These are phyloP conservation scores for Hypocrella siamensis DNA, from an alignment of 2,329 filamentous ascomycete genomes.

Conservation along the genomic window DNA sequence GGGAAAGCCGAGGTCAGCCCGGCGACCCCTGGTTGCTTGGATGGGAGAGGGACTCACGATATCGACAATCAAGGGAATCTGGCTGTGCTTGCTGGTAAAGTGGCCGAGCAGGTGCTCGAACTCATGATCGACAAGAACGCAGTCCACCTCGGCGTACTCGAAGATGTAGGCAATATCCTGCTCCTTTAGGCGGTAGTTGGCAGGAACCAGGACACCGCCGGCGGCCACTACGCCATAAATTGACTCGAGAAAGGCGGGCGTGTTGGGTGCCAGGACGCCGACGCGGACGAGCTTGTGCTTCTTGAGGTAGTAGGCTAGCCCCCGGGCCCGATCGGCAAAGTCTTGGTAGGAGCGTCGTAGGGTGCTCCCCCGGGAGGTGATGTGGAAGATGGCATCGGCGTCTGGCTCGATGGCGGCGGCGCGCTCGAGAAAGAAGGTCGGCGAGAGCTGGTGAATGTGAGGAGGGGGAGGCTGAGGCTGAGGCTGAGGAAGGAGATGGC, in stretches of 20 bases:
- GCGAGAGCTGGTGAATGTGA: conserved; percentile 67
- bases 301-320: conserved; percentile 73
- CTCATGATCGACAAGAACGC: conserved; percentile 76
- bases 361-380: conserved; percentile 60
- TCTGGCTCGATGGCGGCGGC: conserved; percentile 80
- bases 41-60: conserved; percentile 19
- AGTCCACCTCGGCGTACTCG: conserved; percentile 70
- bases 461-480: conserved; percentile 21
- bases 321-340: conserved; percentile 71
- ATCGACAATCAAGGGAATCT: conserved; percentile 63
- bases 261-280: conserved; percentile 81
- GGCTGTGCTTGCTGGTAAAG: conserved; percentile 44
- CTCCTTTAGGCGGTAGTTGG: conserved; percentile 50
- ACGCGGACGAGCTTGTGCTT: conserved; percentile 61
- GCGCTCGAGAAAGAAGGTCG: conserved; percentile 73
- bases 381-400: conserved; percentile 71
- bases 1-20: neutral
- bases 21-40: neutral
- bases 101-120: conserved; percentile 53
- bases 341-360: conserved; percentile 66
- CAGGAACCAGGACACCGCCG: conserved; percentile 59
- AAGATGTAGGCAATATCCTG: conserved; percentile 90
- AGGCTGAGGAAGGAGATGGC: conserved; percentile 27
- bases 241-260: conserved; percentile 80
- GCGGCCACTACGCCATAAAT: conserved; percentile 79